phyloP scores from a whole-genome alignment of 2,329 filamentous ascomycete genomes.

The Metarhizium sp. region DNA sequence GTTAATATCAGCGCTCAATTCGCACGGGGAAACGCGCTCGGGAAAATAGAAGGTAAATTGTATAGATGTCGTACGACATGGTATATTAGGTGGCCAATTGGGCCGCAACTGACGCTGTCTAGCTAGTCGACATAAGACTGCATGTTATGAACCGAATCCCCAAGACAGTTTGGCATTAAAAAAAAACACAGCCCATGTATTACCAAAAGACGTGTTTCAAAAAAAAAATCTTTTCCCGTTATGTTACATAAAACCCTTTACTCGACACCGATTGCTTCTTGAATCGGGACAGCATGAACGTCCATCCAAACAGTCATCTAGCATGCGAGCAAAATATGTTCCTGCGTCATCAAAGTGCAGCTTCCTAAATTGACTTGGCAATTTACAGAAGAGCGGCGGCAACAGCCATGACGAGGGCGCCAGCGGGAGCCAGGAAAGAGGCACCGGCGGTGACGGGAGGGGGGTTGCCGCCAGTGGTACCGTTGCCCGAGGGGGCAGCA shows the following conservation, averaged over 20 bases:
- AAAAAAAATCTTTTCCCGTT: background rate
- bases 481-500: conserved; percentile 3
- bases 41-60: background rate
- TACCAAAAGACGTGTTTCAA: background rate
- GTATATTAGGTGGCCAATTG: conserved; percentile 1
- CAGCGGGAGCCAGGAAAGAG: conserved; percentile 9
- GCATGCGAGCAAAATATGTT: too few relatives aligned
- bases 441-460: conserved; percentile 10
- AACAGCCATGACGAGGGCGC: conserved; percentile 9
- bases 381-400: conserved; percentile 7
- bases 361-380: background rate
- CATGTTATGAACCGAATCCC: background rate
- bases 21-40: too few relatives aligned
- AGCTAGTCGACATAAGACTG: conserved; percentile 1
- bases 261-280: background rate
- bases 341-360: background rate
- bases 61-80: background rate
- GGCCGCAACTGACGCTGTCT: background rate
- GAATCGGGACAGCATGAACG: too few relatives aligned
- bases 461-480: background rate
- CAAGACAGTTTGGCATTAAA: background rate
- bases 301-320: too few relatives aligned
- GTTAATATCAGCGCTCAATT: too few relatives aligned
- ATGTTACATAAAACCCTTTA: conserved; percentile 1
- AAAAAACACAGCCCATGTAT: background rate